Evolutionary conservation across 257 asterid species (phyloP).

Genomic region (Echium plantagineum): DNA sequence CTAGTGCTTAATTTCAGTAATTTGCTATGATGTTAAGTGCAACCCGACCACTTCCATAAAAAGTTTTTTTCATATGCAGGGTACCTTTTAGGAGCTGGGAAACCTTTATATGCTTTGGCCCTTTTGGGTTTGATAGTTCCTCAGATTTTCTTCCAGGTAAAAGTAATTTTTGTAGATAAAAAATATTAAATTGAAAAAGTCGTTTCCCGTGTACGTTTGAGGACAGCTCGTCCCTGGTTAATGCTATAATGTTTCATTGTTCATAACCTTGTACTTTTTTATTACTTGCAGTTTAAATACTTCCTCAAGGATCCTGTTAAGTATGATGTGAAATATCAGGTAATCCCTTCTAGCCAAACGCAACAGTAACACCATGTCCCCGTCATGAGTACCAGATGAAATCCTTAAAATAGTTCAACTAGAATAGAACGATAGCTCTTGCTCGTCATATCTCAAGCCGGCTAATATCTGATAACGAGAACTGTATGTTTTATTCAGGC

Average conservation of each 20-base stretch:
- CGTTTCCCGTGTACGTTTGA: too few species aligned
- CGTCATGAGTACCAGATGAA: neutral
- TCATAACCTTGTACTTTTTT: neutral
- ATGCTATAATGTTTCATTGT: neutral
- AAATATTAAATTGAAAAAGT: too few species aligned
- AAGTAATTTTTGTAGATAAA: neutral
- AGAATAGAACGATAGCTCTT: too few species aligned
- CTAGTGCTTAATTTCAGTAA: neutral
- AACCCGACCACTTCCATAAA: neutral
- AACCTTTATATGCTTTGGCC: conserved; percentile 77
- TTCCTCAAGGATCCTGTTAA: conserved; percentile 41
- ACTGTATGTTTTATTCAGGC: conserved; percentile 43
- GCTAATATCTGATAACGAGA: neutral
- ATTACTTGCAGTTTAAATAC: conserved; percentile 33
- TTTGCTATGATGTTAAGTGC: neutral
- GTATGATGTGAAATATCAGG: conserved; percentile 76
- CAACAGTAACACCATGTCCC: too few species aligned
- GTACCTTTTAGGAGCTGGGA: conserved; percentile 80
- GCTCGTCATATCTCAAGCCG: too few species aligned
- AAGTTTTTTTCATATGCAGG: conserved; percentile 37
- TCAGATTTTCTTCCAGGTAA: conserved; percentile 95
- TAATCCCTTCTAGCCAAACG: conserved; percentile 10
- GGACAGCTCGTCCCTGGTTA: too few species aligned
- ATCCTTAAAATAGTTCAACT: neutral
- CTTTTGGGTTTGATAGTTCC: conserved; percentile 73